Conservation (phyloP, 2,329 filamentous ascomycete genomes). For the Talaromyces sp. region DNA sequence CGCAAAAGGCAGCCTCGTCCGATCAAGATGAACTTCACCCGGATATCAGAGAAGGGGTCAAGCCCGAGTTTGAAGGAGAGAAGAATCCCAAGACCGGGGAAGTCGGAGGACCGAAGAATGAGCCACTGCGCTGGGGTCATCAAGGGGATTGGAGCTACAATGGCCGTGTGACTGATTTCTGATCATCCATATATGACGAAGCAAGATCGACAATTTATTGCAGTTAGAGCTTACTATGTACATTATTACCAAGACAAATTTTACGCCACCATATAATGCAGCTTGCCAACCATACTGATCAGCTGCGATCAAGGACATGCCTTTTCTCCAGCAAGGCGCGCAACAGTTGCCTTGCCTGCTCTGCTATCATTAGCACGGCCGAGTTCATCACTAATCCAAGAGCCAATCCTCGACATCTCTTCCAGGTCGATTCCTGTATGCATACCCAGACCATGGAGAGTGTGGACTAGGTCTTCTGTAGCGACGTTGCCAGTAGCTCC, state of each 20-base stretch:
- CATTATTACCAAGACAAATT: conserved; percentile 3
- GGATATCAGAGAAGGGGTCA: conserved; percentile 68
- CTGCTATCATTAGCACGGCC: conserved; percentile 49
- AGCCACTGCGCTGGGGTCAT: conserved; percentile 82
- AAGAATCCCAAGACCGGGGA: conserved; percentile 91
- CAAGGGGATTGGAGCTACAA: conserved; percentile 86
- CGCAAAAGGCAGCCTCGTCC: conserved; percentile 9
- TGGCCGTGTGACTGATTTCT: conserved; percentile 89
- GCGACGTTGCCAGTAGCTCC: conserved; percentile 63
- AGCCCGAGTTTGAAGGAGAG: conserved; percentile 90
- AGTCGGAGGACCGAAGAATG: conserved; percentile 94
- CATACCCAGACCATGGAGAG: conserved; percentile 55
- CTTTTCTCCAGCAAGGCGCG: conserved; percentile 26
- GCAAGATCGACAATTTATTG: background rate
- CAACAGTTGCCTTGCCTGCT: conserved; percentile 49
- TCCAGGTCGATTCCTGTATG: conserved; percentile 55
- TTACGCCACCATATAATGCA: background rate
- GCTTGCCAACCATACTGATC: background rate
- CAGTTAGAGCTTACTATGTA: conserved; percentile 2
- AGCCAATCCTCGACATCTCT: conserved; percentile 51
- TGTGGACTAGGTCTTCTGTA: conserved; percentile 60
- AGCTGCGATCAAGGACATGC: conserved; percentile 3
- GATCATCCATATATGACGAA: conserved; percentile 14
- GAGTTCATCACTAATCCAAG: conserved; percentile 52
- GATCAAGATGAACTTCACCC: conserved; percentile 53